These are phyloP conservation scores for Camellia granthamiana DNA, from an alignment of 148 eudicot species.

Conservation along the genomic window DNA sequence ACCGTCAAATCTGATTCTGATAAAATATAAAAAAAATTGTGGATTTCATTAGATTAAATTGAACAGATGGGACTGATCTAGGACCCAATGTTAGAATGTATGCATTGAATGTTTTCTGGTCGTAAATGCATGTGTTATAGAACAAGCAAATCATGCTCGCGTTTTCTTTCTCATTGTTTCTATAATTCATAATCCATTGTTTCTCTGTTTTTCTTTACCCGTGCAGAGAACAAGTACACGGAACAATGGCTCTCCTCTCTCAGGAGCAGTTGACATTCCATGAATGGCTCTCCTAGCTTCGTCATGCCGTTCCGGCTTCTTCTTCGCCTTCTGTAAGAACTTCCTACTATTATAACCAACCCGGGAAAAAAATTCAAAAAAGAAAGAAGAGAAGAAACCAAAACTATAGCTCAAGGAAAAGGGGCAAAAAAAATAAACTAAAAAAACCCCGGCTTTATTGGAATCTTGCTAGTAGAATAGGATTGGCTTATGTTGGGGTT, in stretches of 20 bases:
- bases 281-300: not conserved
- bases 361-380: not conserved
- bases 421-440: not conserved
- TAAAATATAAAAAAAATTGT: not conserved
- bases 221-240: conserved; percentile 36
- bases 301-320: conserved; percentile 8
- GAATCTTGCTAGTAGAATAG: not conserved
- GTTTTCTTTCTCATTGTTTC: not conserved
- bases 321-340: not conserved
- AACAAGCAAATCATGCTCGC: not conserved
- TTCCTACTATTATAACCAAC: not conserved
- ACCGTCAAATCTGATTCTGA: not conserved
- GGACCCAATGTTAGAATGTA: not conserved
- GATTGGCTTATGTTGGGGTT: not conserved
- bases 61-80: not conserved
- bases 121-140: too few species aligned
- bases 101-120: not conserved
- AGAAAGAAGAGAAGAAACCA: not conserved
- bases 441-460: not conserved
- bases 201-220: not conserved
- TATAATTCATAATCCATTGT: not conserved
- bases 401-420: not conserved
- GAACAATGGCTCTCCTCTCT: conserved; percentile 73
- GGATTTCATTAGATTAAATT: not conserved
- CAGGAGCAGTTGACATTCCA: conserved; percentile 32